phyloP scores from a whole-genome alignment of 495 filamentous ascomycete species.

The Cryomyces antarcticus region DNA sequence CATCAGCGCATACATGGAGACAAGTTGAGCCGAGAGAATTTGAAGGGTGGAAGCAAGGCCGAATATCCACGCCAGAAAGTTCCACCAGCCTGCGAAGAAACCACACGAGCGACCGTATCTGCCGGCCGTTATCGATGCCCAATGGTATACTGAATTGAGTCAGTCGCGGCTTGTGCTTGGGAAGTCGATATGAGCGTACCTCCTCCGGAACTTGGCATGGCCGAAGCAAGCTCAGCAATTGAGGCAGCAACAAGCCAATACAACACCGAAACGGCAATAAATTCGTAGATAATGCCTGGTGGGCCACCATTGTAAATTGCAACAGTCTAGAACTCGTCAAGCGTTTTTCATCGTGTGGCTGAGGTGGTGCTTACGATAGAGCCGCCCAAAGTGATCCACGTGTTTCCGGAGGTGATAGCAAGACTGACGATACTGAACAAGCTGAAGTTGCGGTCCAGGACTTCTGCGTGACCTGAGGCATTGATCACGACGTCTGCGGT shows the following conservation, averaged over 20 bases:
- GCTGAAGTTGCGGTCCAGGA: slow-evolving; percentile 39
- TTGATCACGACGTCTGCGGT: slow-evolving; percentile 20
- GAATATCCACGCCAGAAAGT: slow-evolving; percentile 38
- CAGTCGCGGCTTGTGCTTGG: slow-evolving; percentile 4
- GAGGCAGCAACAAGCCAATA: slow-evolving; percentile 25
- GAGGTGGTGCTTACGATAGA: slow-evolving; percentile 20
- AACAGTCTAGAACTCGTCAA: slow-evolving; percentile 5
- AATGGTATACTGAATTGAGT: slow-evolving; percentile 40
- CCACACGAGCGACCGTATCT: slow-evolving; percentile 3
- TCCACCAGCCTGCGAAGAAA: slow-evolving; percentile 8
- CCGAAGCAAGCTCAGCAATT: slow-evolving; percentile 51
- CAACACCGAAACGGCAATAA: slow-evolving; percentile 35
- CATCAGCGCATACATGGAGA: slow-evolving; percentile 49
- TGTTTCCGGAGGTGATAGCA: slow-evolving; percentile 35
- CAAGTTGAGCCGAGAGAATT: slow-evolving; percentile 16
- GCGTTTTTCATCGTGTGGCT: neutral
- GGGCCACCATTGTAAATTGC: slow-evolving; percentile 32
- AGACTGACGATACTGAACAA: slow-evolving; percentile 34
- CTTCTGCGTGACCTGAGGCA: slow-evolving; percentile 35
- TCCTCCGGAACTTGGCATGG: slow-evolving; percentile 57
- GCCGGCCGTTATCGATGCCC: slow-evolving; percentile 46
- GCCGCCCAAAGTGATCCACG: slow-evolving; percentile 40
- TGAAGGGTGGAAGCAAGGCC: slow-evolving; percentile 1
- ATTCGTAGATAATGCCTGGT: slow-evolving; percentile 34
- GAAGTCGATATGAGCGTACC: slow-evolving; percentile 8